phyloP scores from a whole-genome alignment of 495 filamentous ascomycete genomes.

The Tuber borchii region DNA sequence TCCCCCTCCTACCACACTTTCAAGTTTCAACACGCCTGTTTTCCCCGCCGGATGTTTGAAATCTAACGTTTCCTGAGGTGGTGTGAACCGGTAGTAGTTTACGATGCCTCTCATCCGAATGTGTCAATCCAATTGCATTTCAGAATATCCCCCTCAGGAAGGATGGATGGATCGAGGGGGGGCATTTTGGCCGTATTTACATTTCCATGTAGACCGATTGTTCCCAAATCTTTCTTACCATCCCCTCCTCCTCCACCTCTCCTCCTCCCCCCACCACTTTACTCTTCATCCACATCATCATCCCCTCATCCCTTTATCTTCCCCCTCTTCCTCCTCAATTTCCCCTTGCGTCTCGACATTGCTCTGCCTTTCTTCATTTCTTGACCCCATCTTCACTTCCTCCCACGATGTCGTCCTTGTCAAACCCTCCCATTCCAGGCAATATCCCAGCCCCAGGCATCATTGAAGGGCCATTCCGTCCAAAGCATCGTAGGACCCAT shows the following conservation, averaged over 20 bases:
- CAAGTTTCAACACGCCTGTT: constrained; percentile 9
- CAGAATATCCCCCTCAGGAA: constrained; percentile 1
- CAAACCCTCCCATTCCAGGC: constrained; percentile 35
- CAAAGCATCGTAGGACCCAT: constrained; percentile 90
- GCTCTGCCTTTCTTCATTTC: constrained; percentile 7
- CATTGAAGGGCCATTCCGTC: constrained; percentile 52
- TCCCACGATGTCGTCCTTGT: constrained; percentile 28
- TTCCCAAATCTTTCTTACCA: background rate
- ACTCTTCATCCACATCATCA: constrained; percentile 22
- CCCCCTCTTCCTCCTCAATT: constrained; percentile 23
- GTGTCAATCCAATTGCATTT: constrained; percentile 5
- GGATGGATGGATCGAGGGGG: background rate
- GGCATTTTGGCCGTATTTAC: background rate
- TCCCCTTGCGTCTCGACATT: constrained; percentile 14
- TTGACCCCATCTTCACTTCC: constrained; percentile 13
- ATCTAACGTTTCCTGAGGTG: background rate
- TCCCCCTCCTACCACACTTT: background rate
- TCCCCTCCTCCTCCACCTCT: constrained; percentile 13
- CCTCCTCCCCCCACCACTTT: constrained; percentile 21
- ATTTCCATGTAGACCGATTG: constrained; percentile 3
- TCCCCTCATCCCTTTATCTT: constrained; percentile 25
- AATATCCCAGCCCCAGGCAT: constrained; percentile 38
- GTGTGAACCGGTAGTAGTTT: constrained; percentile 4
- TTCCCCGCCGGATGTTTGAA: constrained; percentile 38
- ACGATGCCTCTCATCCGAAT: constrained; percentile 3